Base-by-base conservation (phyloP, 129 eudicot species). In the Chrysanthemum lavandulifolium region DNA sequence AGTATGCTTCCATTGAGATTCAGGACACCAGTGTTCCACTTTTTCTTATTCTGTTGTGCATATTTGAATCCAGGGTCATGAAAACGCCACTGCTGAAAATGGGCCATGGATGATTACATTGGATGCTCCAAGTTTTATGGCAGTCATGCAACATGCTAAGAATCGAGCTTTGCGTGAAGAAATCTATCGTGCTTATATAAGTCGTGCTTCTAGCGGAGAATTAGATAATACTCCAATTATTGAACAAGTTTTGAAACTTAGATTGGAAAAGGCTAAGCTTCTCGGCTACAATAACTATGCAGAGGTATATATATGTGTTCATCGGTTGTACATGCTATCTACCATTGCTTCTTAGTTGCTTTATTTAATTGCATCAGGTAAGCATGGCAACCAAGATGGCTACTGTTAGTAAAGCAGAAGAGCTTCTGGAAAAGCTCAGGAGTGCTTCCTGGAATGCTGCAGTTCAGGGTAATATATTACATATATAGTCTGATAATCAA, bases 341-440 rank as follows among this genome's bases (percentile, higher is more conserved):
- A 10, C 8, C 10, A 66, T 14, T 19, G 68, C 63, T 65, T 58
- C 74, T 27, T 29, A 2, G 11, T 29, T 18, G 1, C 23, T 68
- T 19, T 33, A 68, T 57, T 18, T 29, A 10, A 61, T 80, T 60
- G 64, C 13, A 83, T 64, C 74, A 89, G 98, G 93, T 89, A 72
- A 92, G 98, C 87, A 93, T 93, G 96, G 96, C 97, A n/a, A 89
- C 89, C 59, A 93, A 93, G 90, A 93, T 93, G 97, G 98, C 97
- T 56, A 93, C 92, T 27, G 90, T 93, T 74, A 83, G 81, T 61
- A 89, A 85, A 84, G 98, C 95, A 55, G 89, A 82, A 82, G 95
- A 89, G 84, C 98, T 93, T 73, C 87, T 89, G 61, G 98, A 89
- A 86, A 87, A 93, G 76, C 85, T 93, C 63, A 86, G 97, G 58